Conservation (phyloP, 768 basidiomycete species). For the Mrakia frigida region DNA sequence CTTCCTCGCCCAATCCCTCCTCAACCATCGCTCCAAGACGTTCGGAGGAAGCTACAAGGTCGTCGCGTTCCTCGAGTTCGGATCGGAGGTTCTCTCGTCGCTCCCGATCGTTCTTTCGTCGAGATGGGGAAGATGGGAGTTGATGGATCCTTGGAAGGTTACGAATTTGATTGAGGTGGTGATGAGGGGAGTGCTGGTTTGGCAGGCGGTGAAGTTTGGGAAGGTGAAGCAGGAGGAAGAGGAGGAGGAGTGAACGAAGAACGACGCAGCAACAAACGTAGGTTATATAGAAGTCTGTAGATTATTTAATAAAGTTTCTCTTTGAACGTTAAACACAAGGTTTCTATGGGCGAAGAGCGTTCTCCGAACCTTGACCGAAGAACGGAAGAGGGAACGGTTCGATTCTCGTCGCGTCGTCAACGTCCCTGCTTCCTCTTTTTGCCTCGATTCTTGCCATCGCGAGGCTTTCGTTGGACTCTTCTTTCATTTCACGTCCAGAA, state of each 20-base stretch:
- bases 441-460: too few species aligned
- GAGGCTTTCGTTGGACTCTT: too few species aligned
- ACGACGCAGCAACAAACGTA: too few species aligned
- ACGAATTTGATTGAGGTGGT: not conserved
- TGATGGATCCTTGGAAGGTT: constrained; percentile 8
- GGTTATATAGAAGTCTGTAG: too few species aligned
- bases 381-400: too few species aligned
- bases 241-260: not conserved
- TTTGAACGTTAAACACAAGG: too few species aligned
- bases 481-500: too few species aligned
- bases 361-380: too few species aligned
- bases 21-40: constrained; percentile 6
- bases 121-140: constrained; percentile 3
- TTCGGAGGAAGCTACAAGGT: constrained; percentile 3
- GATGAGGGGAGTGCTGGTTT: not conserved
- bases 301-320: too few species aligned
- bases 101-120: constrained; percentile 3
- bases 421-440: too few species aligned
- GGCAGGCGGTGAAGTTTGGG: not conserved
- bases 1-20: constrained; percentile 1
- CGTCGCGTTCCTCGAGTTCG: constrained; percentile 1
- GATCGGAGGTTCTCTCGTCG: not conserved
- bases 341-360: too few species aligned
- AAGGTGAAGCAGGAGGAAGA: constrained; percentile 4
- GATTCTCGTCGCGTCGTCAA: too few species aligned